Evolutionary conservation across 2,329 filamentous ascomycete species (phyloP), one percentile per base, ranked within the genome.

Genomic region (Aureobasidium sp.): DNA sequence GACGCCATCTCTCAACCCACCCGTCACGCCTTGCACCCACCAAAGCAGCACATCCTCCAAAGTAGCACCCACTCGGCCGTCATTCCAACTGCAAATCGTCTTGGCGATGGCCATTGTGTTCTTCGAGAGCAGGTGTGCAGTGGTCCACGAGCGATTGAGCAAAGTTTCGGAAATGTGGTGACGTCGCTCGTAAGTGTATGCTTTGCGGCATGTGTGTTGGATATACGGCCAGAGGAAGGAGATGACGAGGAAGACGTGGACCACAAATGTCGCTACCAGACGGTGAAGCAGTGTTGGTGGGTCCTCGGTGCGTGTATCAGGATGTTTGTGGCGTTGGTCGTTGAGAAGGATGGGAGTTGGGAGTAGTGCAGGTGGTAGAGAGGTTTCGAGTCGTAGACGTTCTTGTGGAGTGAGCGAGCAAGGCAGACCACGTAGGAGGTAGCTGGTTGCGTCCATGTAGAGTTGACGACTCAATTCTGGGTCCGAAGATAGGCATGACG

Each of bases 1-100:
- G 30, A 74, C 70, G 5, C 85, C 83, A 59, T 88, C 82, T 60
- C 81, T 80, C 37, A 88, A 71, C 0, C 85, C 86, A 12, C 81
- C 83, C 2, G 80, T 76, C 47, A 88, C 70, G 17, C 81, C 79
- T 57, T 83, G 76, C 1, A 85, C 66, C 61, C 81, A 77, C 80
- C 84, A 88, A 3, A 76, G 64, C 2, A 77, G 74, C 8, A 79
- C 62, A 27, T 79, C 77, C 16, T 77, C 73, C 19, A 86, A 63
- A 3, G 74, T 70, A 56, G 80, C 74, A 0, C 83, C 82, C n/a
- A 86, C 69, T 56, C 75, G 79, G 0, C 84, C 84, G 55, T 86
- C 80, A 19, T 83, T 79, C 68, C 86, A 75, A 39, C 75, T 76
- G 55, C 75, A 76, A 3, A 87, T 70, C 0, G 77, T 74, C 8